Evolutionary conservation across 257 asterid genomes (phyloP).

Genomic region (Nicotiana undulata): DNA sequence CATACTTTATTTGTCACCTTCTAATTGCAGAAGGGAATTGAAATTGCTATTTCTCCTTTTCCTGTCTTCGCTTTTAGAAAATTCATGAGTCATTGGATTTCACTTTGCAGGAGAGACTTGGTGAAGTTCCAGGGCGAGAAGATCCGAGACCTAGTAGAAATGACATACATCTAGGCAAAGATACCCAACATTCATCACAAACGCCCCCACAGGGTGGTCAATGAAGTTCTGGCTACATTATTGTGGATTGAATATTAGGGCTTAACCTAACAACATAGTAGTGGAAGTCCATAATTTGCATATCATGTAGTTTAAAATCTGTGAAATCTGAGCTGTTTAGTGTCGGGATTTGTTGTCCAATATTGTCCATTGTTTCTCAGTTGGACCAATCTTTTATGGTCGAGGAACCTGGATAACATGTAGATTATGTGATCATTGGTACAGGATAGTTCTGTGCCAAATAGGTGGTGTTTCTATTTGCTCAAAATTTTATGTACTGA

Average conservation of each 20-base stretch:
- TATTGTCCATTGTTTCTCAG: constrained; percentile 26
- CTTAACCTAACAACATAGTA: constrained; percentile 43
- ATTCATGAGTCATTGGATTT: background rate
- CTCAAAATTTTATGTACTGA: constrained; percentile 24
- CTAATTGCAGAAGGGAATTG: background rate
- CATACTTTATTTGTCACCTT: background rate
- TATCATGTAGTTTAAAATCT: constrained; percentile 43
- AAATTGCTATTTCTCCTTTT: background rate
- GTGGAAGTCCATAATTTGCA: constrained; percentile 22
- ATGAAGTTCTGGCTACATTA: constrained; percentile 24
- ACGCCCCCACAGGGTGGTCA: constrained; percentile 22
- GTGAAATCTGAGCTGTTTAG: constrained; percentile 32
- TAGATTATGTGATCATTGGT: constrained; percentile 31
- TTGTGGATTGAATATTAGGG: constrained; percentile 24
- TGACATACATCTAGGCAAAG: constrained; percentile 30
- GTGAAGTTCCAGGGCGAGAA: constrained; percentile 55
- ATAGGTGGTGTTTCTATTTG: constrained; percentile 18
- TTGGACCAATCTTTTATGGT: constrained; percentile 43
- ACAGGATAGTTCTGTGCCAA: constrained; percentile 26
- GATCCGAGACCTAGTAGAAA: constrained; percentile 58
- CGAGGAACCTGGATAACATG: constrained; percentile 36
- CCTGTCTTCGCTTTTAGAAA: background rate
- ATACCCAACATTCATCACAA: constrained; percentile 26
- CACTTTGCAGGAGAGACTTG: constrained; percentile 59
- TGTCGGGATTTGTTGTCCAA: constrained; percentile 21